phyloP scores from a whole-genome alignment of 202 grass and related monocot species.

The Schoenoplectus triqueter region DNA sequence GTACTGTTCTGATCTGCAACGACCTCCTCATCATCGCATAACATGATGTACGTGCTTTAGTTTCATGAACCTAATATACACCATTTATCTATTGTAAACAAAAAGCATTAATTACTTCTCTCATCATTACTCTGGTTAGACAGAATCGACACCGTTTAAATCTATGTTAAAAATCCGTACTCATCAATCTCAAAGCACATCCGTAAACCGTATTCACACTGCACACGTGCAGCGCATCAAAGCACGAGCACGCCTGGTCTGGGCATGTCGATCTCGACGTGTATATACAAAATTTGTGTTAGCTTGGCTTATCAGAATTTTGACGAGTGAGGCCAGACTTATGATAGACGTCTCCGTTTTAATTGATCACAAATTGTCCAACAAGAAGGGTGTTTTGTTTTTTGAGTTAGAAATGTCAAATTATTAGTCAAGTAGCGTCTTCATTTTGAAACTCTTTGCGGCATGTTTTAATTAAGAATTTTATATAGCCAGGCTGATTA shows the following conservation, averaged over 20 bases:
- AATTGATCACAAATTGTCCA: not conserved
- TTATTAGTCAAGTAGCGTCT: no score
- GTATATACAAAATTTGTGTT: not conserved
- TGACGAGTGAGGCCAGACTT: not conserved
- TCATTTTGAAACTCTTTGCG: no score
- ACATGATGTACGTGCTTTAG: constrained; percentile 3
- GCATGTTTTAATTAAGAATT: no score
- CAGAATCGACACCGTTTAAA: no score
- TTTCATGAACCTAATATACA: constrained; percentile 23
- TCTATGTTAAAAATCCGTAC: no score
- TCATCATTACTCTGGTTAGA: constrained; percentile 16
- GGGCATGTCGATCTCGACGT: not conserved
- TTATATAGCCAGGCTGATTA: no score
- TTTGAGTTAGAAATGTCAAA: not conserved
- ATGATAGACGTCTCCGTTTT: not conserved
- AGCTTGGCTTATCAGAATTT: not conserved
- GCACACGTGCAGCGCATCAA: no score
- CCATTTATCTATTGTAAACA: constrained; percentile 16
- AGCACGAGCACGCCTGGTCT: no score
- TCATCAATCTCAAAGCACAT: no score
- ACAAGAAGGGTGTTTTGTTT: not conserved
- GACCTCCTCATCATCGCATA: constrained; percentile 21
- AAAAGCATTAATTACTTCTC: constrained; percentile 20
- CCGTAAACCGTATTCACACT: no score
- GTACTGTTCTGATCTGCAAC: constrained; percentile 1